Base-by-base conservation (phyloP, 345 rosid species). In the Hibiscus tridactylites region DNA sequence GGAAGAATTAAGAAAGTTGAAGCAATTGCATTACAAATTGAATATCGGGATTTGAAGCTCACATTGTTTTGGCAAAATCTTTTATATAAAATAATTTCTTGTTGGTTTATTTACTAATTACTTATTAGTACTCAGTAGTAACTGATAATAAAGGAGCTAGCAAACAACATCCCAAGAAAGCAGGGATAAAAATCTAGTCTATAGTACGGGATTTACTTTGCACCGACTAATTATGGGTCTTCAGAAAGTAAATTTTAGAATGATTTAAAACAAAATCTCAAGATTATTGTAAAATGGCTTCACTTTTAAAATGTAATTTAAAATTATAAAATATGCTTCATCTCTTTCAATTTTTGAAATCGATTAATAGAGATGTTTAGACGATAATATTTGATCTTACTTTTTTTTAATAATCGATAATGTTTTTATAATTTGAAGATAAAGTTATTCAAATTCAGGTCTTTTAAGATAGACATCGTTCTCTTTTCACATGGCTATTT, bases 41-140 rank as follows among this genome's bases (percentile, higher is more conserved):
- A 70, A 64, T 79, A 75, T 80, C 44, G 81, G 80, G 70, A 78
- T 79, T 73, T 64, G 80, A 66, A 77, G 61, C 79, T 79, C 24
- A 35, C 60, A 69, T 50, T 50, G 49, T 76, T 72, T 17, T 24
- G 63, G 49, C 63, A 35, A 31, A 16, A 31, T 3, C 19, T 29
- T 37, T 63, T 67, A 39, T 6, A 1, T 9, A 19, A 35, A 39
- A 37, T 17, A 15, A 49, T 49, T 49, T 54, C 0, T 47, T 9
- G n/a, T 35, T 3, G 4, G 0, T 44, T 5, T 39, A 35, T 35
- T 35, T 35, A 3, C 37, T 6, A 49, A 9, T 64, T 65, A 2
- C 3, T 42, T 46, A 49, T 49, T 4, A 49, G 5, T 49, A 15
- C 5, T 35, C 37, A 4, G 4, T 9, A 10, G 6, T 4, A 35